Base-by-base conservation (phyloP, 2,329 filamentous ascomycete species). In the Trichoderma koningiopsis region DNA sequence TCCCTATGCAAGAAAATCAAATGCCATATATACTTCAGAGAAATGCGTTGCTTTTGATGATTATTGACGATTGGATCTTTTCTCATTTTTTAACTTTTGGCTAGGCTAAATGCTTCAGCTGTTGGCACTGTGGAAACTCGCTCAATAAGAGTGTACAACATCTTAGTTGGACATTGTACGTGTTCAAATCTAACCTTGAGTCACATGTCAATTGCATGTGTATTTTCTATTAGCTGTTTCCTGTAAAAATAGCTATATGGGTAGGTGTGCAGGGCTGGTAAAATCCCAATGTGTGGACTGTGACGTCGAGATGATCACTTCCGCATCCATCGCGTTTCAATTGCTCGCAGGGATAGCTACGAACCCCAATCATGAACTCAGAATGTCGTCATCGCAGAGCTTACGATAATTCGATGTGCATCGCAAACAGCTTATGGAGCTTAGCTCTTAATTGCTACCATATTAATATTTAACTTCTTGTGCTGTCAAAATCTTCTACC, bases 251-350 rank as follows among this genome's bases (percentile, higher is more conserved):
- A 22, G 11, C 22, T 27, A 13, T 19, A 22, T 22, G 11, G 31
- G 27, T 31, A 19, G 37, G n/a, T 22, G 10, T 35, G 43, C 19
- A 22, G 5, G 29, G 33, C 33, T 14, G 14, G 27, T 47, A 27
- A 16, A 22, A 35, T 6, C n/a, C n/a, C 40, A 16, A 40, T 43
- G 13, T 11, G 35, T 22, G 40, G 5, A 6, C 31, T 52, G 35
- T 67, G 64, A 59, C 64, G 64, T 67, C n/a, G 55, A 14, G 37
- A 59, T 66, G 63, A 66, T 49, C 63, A 49, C 40, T 49, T 24
- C 14, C 29, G 35, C 11, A 43, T 43, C 29, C n/a, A 16, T 19
- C 19, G 19, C 29, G 6, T 53, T 19, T 35, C 62, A 49, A 66
- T n/a, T 58, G 37, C 37, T 57, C 29, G 27, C 47, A 56, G 4